phyloP scores from a whole-genome alignment of 1,284 basidiomycete species.

The Coriolopsis trogii region DNA sequence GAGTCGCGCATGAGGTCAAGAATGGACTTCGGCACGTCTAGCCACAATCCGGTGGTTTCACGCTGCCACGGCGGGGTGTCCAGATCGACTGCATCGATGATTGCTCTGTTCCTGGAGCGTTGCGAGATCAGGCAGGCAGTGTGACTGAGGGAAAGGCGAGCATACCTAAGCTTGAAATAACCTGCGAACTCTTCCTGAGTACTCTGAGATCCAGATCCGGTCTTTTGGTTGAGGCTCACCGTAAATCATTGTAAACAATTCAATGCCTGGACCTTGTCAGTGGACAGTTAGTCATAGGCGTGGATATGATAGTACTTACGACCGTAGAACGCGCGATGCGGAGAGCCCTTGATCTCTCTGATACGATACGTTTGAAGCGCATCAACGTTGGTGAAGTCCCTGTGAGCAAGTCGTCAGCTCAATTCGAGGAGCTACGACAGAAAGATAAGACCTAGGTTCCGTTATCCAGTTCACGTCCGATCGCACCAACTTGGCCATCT shows the following conservation, averaged over 20 bases:
- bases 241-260: slow-evolving; percentile 75
- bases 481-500: slow-evolving; percentile 69
- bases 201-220: no score
- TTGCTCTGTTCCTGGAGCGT: slow-evolving; percentile 63
- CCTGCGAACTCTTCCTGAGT: slow-evolving; percentile 28
- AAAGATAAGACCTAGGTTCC: slow-evolving; percentile 65
- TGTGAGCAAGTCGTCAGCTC: slow-evolving; percentile 30
- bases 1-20: slow-evolving; percentile 59
- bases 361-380: slow-evolving; percentile 81
- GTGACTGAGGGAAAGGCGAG: not conserved
- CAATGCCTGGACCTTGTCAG: slow-evolving; percentile 51
- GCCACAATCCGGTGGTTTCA: slow-evolving; percentile 82
- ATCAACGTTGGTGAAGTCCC: slow-evolving; percentile 81
- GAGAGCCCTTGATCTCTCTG: slow-evolving; percentile 64
- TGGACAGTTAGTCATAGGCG: not conserved
- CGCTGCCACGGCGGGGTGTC: slow-evolving; percentile 82
- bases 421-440: slow-evolving; percentile 1
- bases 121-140: not conserved
- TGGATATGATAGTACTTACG: slow-evolving; percentile 43
- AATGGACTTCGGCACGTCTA: slow-evolving; percentile 71
- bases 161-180: slow-evolving; percentile 57
- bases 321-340: slow-evolving; percentile 72
- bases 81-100: slow-evolving; percentile 81
- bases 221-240: no score
- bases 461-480: slow-evolving; percentile 87